Evolutionary conservation across 805 yeast species (phyloP), one percentile per base, ranked within the genome.

Genomic region (Spathaspora arborariae): DNA sequence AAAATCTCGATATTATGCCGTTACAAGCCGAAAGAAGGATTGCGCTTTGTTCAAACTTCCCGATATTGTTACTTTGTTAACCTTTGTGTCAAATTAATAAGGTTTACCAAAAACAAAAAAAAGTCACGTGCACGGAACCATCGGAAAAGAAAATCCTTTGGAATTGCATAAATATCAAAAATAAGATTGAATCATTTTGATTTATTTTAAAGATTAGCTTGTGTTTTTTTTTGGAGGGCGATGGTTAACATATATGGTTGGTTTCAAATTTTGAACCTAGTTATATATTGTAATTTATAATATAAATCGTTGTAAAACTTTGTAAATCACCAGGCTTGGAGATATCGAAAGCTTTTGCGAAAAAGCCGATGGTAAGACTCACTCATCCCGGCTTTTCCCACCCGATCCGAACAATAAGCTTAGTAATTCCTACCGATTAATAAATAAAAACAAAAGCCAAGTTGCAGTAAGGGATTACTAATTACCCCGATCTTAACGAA

Each of bases 51-150:
- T n/a, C n/a, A n/a, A n/a, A n/a, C n/a, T n/a, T n/a, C n/a, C n/a
- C n/a, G n/a, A n/a, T n/a, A n/a, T n/a, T n/a, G n/a, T n/a, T 13
- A 15, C 35, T 13, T 13, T 30, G 15, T 30, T 30, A 4, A 10
- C n/a, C n/a, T 15, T 15, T 5, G n/a, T 30, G n/a, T 13, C n/a
- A 3, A 15, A 10, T 13, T 30, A 13, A 11, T 27, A 30, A 13
- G 3, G 10, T 30, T 13, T 30, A 5, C 15, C n/a, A 27, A n/a
- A n/a, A n/a, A n/a, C n/a, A n/a, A n/a, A n/a, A n/a, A n/a, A n/a
- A n/a, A 24, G 27, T 30, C 35, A 30, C 35, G 35, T 30, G 35
- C 35, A n/a, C 35, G 35, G 35, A 30, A 30, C 35, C 35, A 30
- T 30, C 35, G 35, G 35, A 13, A 24, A 5, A 8, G 27, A 24